These are phyloP conservation scores for Colletotrichum kahawae DNA, from an alignment of 2,329 filamentous ascomycete genomes.

Conservation along the genomic window DNA sequence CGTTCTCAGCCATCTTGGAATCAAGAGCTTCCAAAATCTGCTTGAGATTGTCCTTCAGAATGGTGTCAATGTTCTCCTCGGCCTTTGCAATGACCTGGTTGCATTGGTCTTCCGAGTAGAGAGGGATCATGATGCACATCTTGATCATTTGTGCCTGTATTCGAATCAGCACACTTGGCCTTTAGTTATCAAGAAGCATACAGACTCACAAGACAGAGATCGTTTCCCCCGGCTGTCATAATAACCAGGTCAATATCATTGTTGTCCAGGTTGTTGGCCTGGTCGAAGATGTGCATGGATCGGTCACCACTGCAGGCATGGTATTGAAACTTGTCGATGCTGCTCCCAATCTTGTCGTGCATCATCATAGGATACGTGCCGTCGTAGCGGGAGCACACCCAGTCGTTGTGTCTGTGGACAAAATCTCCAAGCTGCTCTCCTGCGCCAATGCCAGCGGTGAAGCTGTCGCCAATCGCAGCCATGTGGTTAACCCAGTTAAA, in stretches of 20 bases:
- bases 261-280: background rate
- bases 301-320: background rate
- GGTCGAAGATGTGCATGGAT: background rate
- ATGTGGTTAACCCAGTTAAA: background rate
- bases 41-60: slow-evolving; percentile 33
- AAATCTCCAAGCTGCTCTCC: background rate
- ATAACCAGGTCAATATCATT: background rate
- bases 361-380: background rate
- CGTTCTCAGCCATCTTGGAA: slow-evolving; percentile 31
- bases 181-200: background rate
- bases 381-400: background rate
- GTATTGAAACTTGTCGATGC: background rate
- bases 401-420: background rate
- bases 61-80: slow-evolving; percentile 28
- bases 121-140: slow-evolving; percentile 26
- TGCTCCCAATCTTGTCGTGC: background rate
- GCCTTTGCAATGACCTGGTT: slow-evolving; percentile 27
- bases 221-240: background rate
- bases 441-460: background rate
- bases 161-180: background rate
- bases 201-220: background rate
- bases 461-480: background rate
- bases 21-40: slow-evolving; percentile 11
- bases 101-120: slow-evolving; percentile 22
- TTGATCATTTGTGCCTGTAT: slow-evolving; percentile 11